Evolutionary conservation across 371 early-diverging fungal genomes (phyloP).

Genomic region (Pancytospora epiphaga): DNA sequence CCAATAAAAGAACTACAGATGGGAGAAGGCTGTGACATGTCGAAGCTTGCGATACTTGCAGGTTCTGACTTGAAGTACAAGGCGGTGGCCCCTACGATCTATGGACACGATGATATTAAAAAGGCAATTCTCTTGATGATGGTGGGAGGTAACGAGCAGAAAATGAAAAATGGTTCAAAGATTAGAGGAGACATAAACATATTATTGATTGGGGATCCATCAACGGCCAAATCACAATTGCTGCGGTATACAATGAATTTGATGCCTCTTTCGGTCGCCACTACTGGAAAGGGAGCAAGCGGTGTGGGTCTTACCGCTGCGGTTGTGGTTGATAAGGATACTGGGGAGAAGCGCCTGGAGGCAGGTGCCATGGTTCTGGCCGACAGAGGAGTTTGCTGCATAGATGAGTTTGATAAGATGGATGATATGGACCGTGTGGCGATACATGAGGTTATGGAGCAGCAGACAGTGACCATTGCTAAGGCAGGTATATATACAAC

Average conservation of each 20-base stretch:
- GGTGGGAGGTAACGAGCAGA: constrained; percentile 85
- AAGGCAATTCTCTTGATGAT: constrained; percentile 80
- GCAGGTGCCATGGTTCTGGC: constrained; percentile 99
- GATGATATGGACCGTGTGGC: constrained; percentile 89
- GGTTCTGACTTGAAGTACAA: constrained; percentile 69
- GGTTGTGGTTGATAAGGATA: constrained; percentile 73
- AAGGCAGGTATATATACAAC: constrained; percentile 96
- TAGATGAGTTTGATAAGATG: constrained; percentile 99
- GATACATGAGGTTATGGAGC: constrained; percentile 99
- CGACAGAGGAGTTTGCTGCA: constrained; percentile 91
- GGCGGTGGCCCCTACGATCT: constrained; percentile 86
- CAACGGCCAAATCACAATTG: constrained; percentile 86
- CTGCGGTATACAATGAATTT: constrained; percentile 73
- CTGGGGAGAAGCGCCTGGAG: constrained; percentile 76
- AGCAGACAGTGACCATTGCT: constrained; percentile 88
- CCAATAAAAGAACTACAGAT: constrained; percentile 61
- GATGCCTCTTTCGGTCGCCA: constrained; percentile 77
- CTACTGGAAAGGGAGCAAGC: constrained; percentile 86
- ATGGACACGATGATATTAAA: constrained; percentile 87
- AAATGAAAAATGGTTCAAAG: constrained; percentile 78
- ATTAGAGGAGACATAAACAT: constrained; percentile 91
- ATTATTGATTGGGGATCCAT: constrained; percentile 86
- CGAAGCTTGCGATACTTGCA: constrained; percentile 69
- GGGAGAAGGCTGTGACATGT: constrained; percentile 69
- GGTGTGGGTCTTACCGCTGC: constrained; percentile 92